Percentiles rank a stretch among this genome's conserved stretches.
Evolutionary conservation across 2,329 filamentous ascomycete species (phyloP).

Genomic region (Colletotrichum sp.): DNA sequence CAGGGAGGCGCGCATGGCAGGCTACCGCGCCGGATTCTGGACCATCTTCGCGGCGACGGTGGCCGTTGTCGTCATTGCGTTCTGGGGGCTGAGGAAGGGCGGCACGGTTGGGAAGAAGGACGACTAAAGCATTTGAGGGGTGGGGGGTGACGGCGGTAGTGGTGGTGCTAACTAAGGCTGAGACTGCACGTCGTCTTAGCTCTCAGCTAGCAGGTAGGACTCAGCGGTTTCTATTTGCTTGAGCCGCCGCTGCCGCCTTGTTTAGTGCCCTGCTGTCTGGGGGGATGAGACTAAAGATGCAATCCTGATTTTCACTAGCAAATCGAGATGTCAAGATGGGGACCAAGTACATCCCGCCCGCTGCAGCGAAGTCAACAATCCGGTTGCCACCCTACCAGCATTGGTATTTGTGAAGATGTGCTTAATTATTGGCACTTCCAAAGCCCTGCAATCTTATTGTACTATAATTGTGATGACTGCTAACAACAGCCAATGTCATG

Average conservation of each 20-base stretch:
- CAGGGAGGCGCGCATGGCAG: constrained; percentile 47
- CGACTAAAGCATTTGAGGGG: background rate
- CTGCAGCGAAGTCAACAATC: background rate
- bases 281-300: background rate
- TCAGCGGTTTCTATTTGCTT: background rate
- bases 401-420: background rate
- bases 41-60: constrained; percentile 50
- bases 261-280: background rate
- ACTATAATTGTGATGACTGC: background rate
- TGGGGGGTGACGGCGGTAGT: background rate
- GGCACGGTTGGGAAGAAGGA: constrained; percentile 55
- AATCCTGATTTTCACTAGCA: background rate
- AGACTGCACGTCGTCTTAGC: background rate
- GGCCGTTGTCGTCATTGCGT: constrained; percentile 39
- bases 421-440: background rate
- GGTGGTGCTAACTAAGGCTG: background rate
- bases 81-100: constrained; percentile 47
- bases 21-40: constrained; percentile 60
- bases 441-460: background rate
- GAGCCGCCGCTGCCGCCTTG: background rate
- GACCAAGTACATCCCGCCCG: background rate
- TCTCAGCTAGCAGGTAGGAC: background rate
- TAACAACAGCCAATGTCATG: background rate
- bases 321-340: background rate
- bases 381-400: background rate